A percentile compares a stretch with the other conserved stretches of the same genome.
These are phyloP conservation scores for Xylaria acuta DNA, from an alignment of 495 filamentous ascomycete species.

Conservation along the genomic window DNA sequence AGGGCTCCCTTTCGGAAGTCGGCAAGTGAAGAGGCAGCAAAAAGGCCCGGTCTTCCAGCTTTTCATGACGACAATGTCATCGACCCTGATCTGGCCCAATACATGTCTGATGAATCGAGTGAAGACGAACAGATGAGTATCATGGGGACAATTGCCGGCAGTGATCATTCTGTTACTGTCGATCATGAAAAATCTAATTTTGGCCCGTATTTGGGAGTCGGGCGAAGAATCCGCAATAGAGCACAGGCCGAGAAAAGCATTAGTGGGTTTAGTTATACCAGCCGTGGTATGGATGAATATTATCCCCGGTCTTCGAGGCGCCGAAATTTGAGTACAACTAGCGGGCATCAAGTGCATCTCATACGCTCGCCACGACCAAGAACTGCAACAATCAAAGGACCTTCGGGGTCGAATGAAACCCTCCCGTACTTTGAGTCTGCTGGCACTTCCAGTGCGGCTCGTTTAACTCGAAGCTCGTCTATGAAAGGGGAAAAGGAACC, in stretches of 20 bases:
- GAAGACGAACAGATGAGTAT: conserved; percentile 92
- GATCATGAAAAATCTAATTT: conserved; percentile 58
- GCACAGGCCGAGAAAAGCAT: conserved; percentile 70
- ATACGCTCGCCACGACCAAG: conserved; percentile 70
- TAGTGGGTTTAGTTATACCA: conserved; percentile 65
- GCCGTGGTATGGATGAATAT: conserved; percentile 60
- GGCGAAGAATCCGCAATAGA: conserved; percentile 75
- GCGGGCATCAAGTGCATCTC: conserved; percentile 64
- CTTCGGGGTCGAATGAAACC: conserved; percentile 50
- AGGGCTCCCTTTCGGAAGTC: conserved; percentile 89
- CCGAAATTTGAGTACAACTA: conserved; percentile 80
- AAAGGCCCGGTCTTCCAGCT: conserved; percentile 75
- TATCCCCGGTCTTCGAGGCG: conserved; percentile 67
- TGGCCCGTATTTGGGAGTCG: conserved; percentile 62
- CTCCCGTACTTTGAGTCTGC: conserved; percentile 48
- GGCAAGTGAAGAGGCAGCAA: conserved; percentile 64
- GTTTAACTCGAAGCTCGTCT: conserved; percentile 80
- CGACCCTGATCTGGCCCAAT: conserved; percentile 92
- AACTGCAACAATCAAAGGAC: conserved; percentile 48
- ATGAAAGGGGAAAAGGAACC: conserved; percentile 79
- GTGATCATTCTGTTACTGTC: conserved; percentile 49
- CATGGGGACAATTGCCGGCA: conserved; percentile 69
- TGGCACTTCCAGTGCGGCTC: conserved; percentile 51
- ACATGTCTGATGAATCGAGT: conserved; percentile 93
- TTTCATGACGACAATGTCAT: conserved; percentile 99